Base-by-base conservation (phyloP, 768 basidiomycete genomes). In the Amanita fuliginea region DNA sequence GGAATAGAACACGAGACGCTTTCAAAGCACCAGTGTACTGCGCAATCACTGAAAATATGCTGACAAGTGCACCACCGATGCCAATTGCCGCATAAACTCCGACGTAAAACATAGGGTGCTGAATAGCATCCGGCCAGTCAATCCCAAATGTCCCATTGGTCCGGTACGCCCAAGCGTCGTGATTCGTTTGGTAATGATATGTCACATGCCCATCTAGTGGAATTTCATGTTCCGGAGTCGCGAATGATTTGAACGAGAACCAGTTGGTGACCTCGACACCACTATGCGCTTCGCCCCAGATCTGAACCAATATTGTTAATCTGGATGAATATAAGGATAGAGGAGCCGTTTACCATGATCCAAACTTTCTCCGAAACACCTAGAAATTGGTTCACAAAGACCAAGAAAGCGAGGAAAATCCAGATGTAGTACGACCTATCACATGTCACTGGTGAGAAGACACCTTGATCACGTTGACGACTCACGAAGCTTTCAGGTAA, bases 401-500 rank as follows among this genome's bases (percentile, higher is more conserved):
- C 73, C 39, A 80, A 61, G 41, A 68, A 52, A 6, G 62, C 60
- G 13, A 83, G 64, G 56, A 81, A 72, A 3, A 39, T 64, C 82
- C 83, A 86, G 1, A 77, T 81, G 74, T 73, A 80, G 55, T 83
- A 84, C 0, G 81, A 83, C 22, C 80, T 51, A 81, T 55, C 4
- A 32, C 10, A n/a, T 50, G 28, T 55, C 4, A 32, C 10, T 14
- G 49, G 28, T 39, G 21, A 18, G 36, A 8, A 3, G 36, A 14
- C 18, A 13, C 22, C 10, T 22, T 24, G 21, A 36, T 48, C 26
- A 28, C 26, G 9, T 19, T 30, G 32, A 22, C 8, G 6, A 74
- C 80, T 42, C 53, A 85, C 81, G 84, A 83, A 14, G 80, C 83
- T 60, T 78, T 72, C 51, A 91, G 59, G 57, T 93, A 88, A 5